Percentiles rank a stretch among this genome's conserved stretches.
Conservation (phyloP, 2,329 filamentous ascomycete species). For the Exophiala alcalophila region DNA sequence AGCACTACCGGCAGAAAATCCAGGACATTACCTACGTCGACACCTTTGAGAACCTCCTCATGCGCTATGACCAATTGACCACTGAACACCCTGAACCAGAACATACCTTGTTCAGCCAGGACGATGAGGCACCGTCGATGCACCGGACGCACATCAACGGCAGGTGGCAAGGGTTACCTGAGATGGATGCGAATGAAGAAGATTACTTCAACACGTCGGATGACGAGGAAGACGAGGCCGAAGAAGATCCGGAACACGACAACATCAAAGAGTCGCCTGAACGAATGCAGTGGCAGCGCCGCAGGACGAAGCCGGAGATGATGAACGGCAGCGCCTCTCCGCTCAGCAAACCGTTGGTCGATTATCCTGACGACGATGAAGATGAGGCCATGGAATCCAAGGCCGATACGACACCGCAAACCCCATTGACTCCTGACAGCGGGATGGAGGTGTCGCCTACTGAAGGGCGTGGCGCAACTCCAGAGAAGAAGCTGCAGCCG, state of each 20-base stretch:
- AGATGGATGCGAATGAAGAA: slow-evolving; percentile 81
- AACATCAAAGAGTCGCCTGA: slow-evolving; percentile 20
- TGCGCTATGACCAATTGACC: slow-evolving; percentile 74
- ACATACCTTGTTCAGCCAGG: slow-evolving; percentile 64
- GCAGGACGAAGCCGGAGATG: slow-evolving; percentile 24
- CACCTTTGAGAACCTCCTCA: slow-evolving; percentile 73
- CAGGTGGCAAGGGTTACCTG: slow-evolving; percentile 69
- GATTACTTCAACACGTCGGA: slow-evolving; percentile 92
- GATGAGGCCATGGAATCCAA: slow-evolving; percentile 58
- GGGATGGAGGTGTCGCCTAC: slow-evolving; percentile 27
- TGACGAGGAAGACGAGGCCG: slow-evolving; percentile 70
- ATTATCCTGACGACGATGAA: slow-evolving; percentile 90
- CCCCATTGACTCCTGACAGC: slow-evolving; percentile 32
- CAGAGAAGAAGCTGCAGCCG: slow-evolving; percentile 31
- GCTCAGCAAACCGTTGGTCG: slow-evolving; percentile 71
- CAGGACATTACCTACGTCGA: slow-evolving; percentile 75
- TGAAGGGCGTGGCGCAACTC: slow-evolving; percentile 28
- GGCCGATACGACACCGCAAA: slow-evolving; percentile 19
- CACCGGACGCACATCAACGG: slow-evolving; percentile 52
- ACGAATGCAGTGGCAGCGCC: slow-evolving; percentile 26
- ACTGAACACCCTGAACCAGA: slow-evolving; percentile 62
- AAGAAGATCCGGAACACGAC: slow-evolving; percentile 28
- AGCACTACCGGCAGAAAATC: slow-evolving; percentile 76
- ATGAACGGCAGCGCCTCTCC: slow-evolving; percentile 62
- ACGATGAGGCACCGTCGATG: slow-evolving; percentile 55